Evolutionary conservation across 306 rosid genomes (phyloP).

Genomic region (Psophocarpus tetragonolobus): DNA sequence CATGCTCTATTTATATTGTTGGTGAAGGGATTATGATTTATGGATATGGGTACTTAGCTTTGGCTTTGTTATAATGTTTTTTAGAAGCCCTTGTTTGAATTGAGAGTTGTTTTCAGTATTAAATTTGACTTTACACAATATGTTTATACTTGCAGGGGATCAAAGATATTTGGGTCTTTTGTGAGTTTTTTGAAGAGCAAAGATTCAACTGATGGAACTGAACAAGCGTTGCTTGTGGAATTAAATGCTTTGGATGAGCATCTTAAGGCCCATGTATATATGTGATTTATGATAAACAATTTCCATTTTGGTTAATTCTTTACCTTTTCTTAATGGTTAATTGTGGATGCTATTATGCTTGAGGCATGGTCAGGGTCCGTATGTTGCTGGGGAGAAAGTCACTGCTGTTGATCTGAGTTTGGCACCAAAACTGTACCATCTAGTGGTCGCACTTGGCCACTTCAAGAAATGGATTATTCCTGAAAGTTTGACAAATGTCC

Average conservation of each 20-base stretch:
- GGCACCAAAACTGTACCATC: slow-evolving; percentile 91
- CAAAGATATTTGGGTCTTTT: slow-evolving; percentile 69
- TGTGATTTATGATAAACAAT: neutral
- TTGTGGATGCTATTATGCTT: slow-evolving; percentile 28
- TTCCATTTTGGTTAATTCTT: neutral
- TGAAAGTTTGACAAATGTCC: slow-evolving; percentile 48
- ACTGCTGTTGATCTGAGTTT: slow-evolving; percentile 84
- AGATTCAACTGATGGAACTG: slow-evolving; percentile 84
- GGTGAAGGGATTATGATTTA: neutral
- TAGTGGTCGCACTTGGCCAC: slow-evolving; percentile 71
- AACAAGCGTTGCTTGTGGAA: slow-evolving; percentile 72
- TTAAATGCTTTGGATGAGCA: slow-evolving; percentile 78
- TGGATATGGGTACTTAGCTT: neutral
- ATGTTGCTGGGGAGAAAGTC: slow-evolving; percentile 80
- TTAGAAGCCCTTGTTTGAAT: neutral
- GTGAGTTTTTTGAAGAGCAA: slow-evolving; percentile 77
- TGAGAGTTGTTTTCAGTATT: neutral
- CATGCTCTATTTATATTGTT: neutral
- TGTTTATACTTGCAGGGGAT: slow-evolving; percentile 59
- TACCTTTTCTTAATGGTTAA: neutral
- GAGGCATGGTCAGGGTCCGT: slow-evolving; percentile 67
- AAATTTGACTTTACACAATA: neutral
- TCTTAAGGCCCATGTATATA: slow-evolving; percentile 78
- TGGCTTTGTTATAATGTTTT: neutral
- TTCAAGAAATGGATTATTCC: slow-evolving; percentile 91